Evolutionary conservation across 345 rosid species (phyloP), one percentile per base, ranked within the genome.

Genomic region (Pugionium dolabratum): DNA sequence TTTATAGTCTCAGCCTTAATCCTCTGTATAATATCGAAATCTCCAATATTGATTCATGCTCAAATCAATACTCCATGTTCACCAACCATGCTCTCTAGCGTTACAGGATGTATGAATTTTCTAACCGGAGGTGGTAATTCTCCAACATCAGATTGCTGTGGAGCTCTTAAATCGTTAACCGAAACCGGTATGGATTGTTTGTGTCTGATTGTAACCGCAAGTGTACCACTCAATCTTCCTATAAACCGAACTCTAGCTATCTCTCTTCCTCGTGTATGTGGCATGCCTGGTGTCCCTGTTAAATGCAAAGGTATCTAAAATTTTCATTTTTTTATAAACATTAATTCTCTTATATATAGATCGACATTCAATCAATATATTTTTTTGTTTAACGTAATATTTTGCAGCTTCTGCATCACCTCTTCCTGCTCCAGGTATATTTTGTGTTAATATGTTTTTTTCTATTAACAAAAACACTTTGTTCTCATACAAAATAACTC

Each of bases 211-310:
- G 79, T 78, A 1, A 85, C 86, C 1, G 97, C 83, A 27, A 73
- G 76, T 70, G 82, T 90, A 31, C 97, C 99, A 0, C 73, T 94
- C 62, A 83, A 55, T 37, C 7, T 86, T 7, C 97, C 99, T 3
- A 79, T 90, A 66, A 90, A 86, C 71, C 81, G 89, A 76, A 80
- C 83, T 54, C 77, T 90, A 8, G 96, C 95, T 55, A 69, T 90
- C 62, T 79, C 88, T 49, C 96, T 90, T 31, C 97, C 99, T 66
- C 86, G 86, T 0, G 89, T 90, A 6, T 90, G 97, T 71, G 88
- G 84, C 79, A 82, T 83, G 86, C 60, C 88, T 6, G 74, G 85
- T 7, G 86, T 90, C 59, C 89, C 97, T 5, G 59, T 90, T 67
- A 81, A 83, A 62, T 90, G 99, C 92, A 79, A 85, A 79, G 85